Base-by-base conservation (phyloP, 208 protist genomes). In the Trypanosomatidae sp. region DNA sequence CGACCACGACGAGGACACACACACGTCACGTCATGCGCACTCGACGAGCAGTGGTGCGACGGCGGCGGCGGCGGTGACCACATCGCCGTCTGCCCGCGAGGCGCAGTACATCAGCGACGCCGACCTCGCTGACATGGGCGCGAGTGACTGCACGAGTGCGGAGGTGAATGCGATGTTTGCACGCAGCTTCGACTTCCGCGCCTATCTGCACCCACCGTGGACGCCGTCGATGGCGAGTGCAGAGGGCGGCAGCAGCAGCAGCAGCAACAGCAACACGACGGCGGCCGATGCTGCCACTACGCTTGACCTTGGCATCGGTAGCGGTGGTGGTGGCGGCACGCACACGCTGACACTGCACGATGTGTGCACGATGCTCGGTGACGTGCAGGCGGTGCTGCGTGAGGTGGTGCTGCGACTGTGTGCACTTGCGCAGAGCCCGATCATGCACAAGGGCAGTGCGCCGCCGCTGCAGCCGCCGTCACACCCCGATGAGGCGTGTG, bases 151-250 rank as follows among this genome's bases (percentile, higher is more conserved):
- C 65, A 71, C 71, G 13, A 65, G 68, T 25, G 74, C 79, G 6
- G 84, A 93, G 62, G 60, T 93, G 5, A 93, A 90, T 57, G 65
- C 63, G 15, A 53, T 93, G 22, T 88, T 87, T 43, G 57, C 41
- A 18, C 47, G 35, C 6, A 53, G 77, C 41, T 86, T 93, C 62
- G 77, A 93, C 56, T 56, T 85, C 24, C 49, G 53, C n/a, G 42
- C 45, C 7, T 93, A 81, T 50, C 66, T 93, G 19, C 57, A 51
- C 21, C 47, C 65, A 0, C 43, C 58, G 41, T 61, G 42, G 43
- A 18, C 52, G 23, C 16, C 16, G 30, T 30, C 39, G 23, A 45
- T 10, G 3, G 24, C 15, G 7, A 24, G 22, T 3, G 20, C 15
- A 20, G 39, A 43, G 20, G 18, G 39, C n/a, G 39, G 8, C n/a